Conservation (phyloP, 768 basidiomycete species). For the Multifurca ochricompacta region DNA sequence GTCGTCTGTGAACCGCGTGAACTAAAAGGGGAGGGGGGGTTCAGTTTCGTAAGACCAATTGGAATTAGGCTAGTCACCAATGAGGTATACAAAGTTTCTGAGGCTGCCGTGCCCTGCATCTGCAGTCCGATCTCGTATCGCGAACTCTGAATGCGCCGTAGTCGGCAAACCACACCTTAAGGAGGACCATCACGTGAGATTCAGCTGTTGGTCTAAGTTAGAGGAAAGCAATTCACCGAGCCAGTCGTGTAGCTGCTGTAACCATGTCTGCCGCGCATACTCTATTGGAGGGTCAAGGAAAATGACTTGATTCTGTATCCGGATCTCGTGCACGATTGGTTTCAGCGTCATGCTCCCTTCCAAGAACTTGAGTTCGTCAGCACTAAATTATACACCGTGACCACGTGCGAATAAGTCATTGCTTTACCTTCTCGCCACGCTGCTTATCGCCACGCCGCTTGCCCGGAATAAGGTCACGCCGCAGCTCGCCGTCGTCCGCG, state of each 20-base stretch:
- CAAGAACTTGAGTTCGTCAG: constrained; percentile 39
- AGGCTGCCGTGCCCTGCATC: constrained; percentile 59
- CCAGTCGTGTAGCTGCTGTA: constrained; percentile 84
- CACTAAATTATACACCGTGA: not conserved
- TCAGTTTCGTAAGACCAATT: constrained; percentile 11
- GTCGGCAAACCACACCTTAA: constrained; percentile 81
- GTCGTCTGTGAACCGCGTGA: constrained; percentile 64
- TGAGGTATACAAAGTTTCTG: constrained; percentile 76
- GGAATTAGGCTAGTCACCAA: constrained; percentile 48
- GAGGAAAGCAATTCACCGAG: constrained; percentile 46
- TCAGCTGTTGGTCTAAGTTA: not conserved
- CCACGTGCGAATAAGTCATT: not conserved
- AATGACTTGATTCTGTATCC: constrained; percentile 98
- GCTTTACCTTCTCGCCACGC: constrained; percentile 65
- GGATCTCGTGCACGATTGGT: constrained; percentile 89
- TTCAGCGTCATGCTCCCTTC: constrained; percentile 72
- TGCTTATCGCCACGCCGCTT: constrained; percentile 68
- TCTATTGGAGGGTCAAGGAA: constrained; percentile 98
- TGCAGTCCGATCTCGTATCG: constrained; percentile 95
- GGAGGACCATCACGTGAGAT: not conserved
- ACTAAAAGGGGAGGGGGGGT: constrained; percentile 42
- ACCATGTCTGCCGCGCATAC: constrained; percentile 84
- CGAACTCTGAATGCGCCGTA: constrained; percentile 86
- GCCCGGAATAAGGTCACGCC: constrained; percentile 44
- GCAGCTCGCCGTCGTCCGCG: constrained; percentile 56